Evolutionary conservation across 345 rosid genomes (phyloP).

Genomic region (Eucalyptus erythrocorys): DNA sequence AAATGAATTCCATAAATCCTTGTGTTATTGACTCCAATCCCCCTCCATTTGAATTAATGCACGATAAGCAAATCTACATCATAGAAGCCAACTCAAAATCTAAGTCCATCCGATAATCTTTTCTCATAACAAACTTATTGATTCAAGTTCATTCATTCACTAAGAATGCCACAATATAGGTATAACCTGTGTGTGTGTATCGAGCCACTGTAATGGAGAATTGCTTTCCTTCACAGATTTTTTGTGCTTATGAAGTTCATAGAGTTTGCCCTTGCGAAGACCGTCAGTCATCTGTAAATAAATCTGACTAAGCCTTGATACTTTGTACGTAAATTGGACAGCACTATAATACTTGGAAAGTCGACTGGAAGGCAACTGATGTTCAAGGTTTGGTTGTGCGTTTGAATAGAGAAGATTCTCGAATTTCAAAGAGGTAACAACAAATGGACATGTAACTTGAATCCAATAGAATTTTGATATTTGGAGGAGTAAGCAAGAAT

Average conservation of each 20-base stretch:
- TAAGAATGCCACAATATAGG: neutral
- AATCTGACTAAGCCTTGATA: neutral
- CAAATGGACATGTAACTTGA: neutral
- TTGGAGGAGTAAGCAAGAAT: conserved; percentile 5
- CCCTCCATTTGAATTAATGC: too few relatives aligned
- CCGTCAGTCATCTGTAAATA: neutral
- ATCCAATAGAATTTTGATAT: neutral
- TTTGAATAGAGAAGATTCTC: neutral
- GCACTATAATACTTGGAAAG: neutral
- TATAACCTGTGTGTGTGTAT: neutral
- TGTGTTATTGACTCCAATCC: too few relatives aligned
- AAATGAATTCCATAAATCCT: too few relatives aligned
- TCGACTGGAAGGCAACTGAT: too few relatives aligned
- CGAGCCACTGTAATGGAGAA: neutral
- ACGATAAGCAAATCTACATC: too few relatives aligned
- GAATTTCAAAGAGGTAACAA: neutral
- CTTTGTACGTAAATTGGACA: neutral
- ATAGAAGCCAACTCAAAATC: too few relatives aligned
- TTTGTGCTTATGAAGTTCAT: neutral
- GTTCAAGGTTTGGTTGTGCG: neutral
- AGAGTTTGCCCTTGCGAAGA: neutral
- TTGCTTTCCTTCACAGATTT: neutral
- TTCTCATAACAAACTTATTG: neutral
- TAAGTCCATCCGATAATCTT: neutral
- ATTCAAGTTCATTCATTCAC: neutral